Base-by-base conservation (phyloP, 73 alveolate species). In the Chromera velia region DNA sequence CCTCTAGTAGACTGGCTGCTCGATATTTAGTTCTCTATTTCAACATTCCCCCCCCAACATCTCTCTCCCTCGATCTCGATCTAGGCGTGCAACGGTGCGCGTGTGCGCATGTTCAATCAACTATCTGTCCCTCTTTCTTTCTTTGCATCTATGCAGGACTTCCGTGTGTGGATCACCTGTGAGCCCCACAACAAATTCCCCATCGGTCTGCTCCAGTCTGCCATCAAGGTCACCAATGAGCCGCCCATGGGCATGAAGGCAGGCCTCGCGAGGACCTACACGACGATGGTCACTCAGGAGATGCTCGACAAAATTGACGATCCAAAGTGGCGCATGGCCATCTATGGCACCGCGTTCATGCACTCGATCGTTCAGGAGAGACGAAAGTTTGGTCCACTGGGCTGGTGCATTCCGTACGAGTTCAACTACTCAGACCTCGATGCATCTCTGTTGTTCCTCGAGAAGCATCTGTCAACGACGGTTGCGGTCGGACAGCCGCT, bases 201-300 rank as follows among this genome's bases (percentile, higher is more conserved):
- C 81, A 94, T 97, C 33, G 99, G 99, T 86, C 90, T 97, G 82
- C 93, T 97, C 47, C 98, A 97, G 92, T 96, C 93, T 92, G 96
- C 98, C 46, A 93, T 97, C 81, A 97, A 97, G 90, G 99, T 96
- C 75, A 97, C 99, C 30, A 87, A 95, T 82, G 99, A 97, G 80
- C 99, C 99, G 30, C 99, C 99, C 0, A 95, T 96, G 81, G 99
- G 99, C 72, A 90, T 97, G 72, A 94, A 97, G 90, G 99, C 99
- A 13, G 99, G 99, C 78, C 93, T 97, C 84, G 86, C 89, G 74
- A 93, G 98, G 78, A 97, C 99, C 73, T 97, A 94, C 95, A 89
- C 98, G 65, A 95, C 99, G 68, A 95, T 95, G 88, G 95, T 97
- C 47, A 90, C 90, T 40, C 90, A 88, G 69, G 99, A 94, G 86